Conservation (phyloP, 2,329 filamentous ascomycete genomes). For the Ambrosiella xylebori region DNA sequence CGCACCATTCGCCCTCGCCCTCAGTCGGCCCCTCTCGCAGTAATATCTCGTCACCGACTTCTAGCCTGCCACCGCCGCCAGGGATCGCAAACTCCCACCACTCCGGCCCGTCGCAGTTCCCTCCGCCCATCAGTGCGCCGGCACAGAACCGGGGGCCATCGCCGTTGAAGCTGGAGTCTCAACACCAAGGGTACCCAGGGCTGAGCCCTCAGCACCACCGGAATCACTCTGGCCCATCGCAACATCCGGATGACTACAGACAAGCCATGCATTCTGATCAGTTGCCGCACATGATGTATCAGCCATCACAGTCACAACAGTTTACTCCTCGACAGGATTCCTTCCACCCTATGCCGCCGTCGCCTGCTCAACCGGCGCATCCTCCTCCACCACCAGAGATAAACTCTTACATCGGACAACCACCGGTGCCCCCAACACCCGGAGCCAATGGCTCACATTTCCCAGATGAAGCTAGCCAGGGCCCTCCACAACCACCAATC, state of each 20-base stretch:
- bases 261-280: slow-evolving; percentile 9
- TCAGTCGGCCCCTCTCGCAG: neutral
- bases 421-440: neutral
- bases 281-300: slow-evolving; percentile 13
- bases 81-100: slow-evolving; percentile 9
- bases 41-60: neutral
- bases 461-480: neutral
- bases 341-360: slow-evolving; percentile 11
- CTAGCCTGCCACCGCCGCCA: neutral
- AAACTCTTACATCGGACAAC: neutral
- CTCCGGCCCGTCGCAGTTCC: slow-evolving; percentile 15
- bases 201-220: neutral
- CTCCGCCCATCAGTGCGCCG: neutral
- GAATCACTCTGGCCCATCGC: neutral
- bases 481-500: neutral
- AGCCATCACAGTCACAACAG: slow-evolving; percentile 25
- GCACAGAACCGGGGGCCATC: neutral
- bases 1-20: neutral
- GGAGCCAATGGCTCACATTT: neutral
- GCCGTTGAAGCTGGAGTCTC: slow-evolving; percentile 2
- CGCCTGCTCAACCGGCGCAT: slow-evolving; percentile 16
- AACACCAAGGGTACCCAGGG: neutral
- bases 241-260: slow-evolving; percentile 1
- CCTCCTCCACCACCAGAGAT: slow-evolving; percentile 6
- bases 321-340: slow-evolving; percentile 15